A percentile compares a stretch with the other conserved stretches of the same genome.
Evolutionary conservation across 2,329 filamentous ascomycete species (phyloP).

Genomic region (Albifimbria verrucaria): DNA sequence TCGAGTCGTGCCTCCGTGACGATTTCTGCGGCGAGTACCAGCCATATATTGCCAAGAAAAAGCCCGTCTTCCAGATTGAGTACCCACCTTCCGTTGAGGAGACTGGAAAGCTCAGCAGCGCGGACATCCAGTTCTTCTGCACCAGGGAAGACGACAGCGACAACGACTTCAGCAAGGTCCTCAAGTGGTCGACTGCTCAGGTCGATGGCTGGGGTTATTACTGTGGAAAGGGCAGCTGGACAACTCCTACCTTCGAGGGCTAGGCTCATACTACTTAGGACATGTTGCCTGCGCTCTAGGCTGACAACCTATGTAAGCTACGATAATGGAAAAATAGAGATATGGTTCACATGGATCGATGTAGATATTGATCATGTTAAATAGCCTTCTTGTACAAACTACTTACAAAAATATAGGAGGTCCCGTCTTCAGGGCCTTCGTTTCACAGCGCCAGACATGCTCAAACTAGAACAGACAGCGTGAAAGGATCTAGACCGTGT

Average conservation of each 20-base stretch:
- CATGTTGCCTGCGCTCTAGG: too few species aligned
- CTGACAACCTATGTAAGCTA: too few species aligned
- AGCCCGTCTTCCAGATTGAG: slow-evolving; percentile 31
- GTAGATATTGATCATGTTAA: background rate
- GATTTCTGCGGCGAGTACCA: slow-evolving; percentile 27
- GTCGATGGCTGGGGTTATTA: slow-evolving; percentile 30
- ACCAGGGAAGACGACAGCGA: slow-evolving; percentile 16
- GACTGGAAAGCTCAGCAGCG: slow-evolving; percentile 17
- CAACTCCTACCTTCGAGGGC: slow-evolving; percentile 17
- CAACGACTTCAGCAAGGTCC: slow-evolving; percentile 26
- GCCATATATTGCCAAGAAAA: slow-evolving; percentile 22
- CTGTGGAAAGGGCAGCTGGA: slow-evolving; percentile 20
- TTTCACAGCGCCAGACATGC: background rate
- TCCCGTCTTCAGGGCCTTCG: too few species aligned
- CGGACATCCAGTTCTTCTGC: slow-evolving; percentile 23
- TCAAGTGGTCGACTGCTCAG: slow-evolving; percentile 27
- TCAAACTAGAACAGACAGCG: background rate
- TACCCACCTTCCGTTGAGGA: slow-evolving; percentile 25
- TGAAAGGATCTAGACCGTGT: background rate
- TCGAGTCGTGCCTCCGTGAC: slow-evolving; percentile 31
- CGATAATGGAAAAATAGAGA: background rate
- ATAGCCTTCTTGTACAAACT: too few species aligned
- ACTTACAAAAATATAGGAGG: too few species aligned
- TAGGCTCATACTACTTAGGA: slow-evolving; percentile 1
- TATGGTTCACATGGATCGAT: too few species aligned